Evolutionary conservation across 495 filamentous ascomycete genomes (phyloP).

Genomic region (Trichoderma orchidacearum): DNA sequence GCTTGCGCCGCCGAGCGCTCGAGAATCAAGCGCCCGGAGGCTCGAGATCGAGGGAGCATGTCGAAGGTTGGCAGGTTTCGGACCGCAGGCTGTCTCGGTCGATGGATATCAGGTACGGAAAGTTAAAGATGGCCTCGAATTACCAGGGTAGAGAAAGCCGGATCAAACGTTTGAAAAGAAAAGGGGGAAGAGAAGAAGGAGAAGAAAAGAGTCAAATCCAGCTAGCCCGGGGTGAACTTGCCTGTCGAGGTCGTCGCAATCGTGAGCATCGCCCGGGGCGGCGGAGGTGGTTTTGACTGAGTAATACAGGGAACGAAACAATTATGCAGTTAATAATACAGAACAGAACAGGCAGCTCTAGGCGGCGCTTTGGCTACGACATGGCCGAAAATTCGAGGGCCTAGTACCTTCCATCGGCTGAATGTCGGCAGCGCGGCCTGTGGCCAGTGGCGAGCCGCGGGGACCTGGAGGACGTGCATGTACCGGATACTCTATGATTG

Average conservation of each 20-base stretch:
- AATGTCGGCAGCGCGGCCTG: too few relatives aligned
- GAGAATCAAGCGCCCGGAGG: constrained; percentile 3
- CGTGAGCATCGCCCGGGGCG: neutral
- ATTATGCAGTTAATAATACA: neutral
- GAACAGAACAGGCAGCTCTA: neutral
- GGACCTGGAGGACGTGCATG: too few relatives aligned
- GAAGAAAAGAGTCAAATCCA: neutral
- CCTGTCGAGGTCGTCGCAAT: neutral
- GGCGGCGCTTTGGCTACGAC: neutral
- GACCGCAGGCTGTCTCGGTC: too few relatives aligned
- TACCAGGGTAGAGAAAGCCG: too few relatives aligned
- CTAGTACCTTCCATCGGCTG: constrained; percentile 1
- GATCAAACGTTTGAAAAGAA: too few relatives aligned
- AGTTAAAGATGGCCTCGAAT: too few relatives aligned
- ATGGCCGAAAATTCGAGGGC: neutral
- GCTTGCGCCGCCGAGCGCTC: neutral
- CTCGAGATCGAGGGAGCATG: constrained; percentile 2
- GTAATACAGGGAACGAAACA: neutral
- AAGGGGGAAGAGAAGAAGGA: neutral
- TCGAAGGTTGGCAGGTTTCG: neutral
- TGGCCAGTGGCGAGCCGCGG: too few relatives aligned
- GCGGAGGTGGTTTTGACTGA: neutral
- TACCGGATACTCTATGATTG: too few relatives aligned
- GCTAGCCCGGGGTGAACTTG: neutral
- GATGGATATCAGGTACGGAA: too few relatives aligned